Percentiles rank a stretch among this genome's conserved stretches.
Conservation (phyloP, 2,329 filamentous ascomycete species). For the Graphium sp. region DNA sequence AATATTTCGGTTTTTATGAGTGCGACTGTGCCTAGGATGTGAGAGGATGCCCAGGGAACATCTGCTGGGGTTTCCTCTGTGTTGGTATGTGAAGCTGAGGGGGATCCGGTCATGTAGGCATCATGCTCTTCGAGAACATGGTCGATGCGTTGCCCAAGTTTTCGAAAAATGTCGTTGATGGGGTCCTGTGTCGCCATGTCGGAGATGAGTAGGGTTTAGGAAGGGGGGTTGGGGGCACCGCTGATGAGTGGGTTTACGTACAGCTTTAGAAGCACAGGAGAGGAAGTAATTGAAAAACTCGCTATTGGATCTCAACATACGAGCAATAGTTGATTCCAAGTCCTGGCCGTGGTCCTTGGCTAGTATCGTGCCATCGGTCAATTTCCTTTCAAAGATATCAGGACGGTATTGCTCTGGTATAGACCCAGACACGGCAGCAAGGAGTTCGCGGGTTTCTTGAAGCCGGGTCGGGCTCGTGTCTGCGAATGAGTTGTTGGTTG, state of each 20-base stretch:
- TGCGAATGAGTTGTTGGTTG: slow-evolving; percentile 14
- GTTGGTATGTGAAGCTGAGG: slow-evolving; percentile 1
- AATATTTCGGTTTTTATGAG: slow-evolving; percentile 25
- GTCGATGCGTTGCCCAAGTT: slow-evolving; percentile 27
- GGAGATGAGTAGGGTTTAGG: too few species aligned
- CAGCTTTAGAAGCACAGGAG: too few species aligned
- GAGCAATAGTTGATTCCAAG: slow-evolving; percentile 31
- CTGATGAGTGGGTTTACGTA: too few species aligned
- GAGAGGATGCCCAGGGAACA: slow-evolving; percentile 30
- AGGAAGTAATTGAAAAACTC: slow-evolving; percentile 37
- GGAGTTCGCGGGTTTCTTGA: slow-evolving; percentile 31
- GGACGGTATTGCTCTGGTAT: slow-evolving; percentile 24
- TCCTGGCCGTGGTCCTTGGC: too few species aligned
- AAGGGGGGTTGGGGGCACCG: too few species aligned
- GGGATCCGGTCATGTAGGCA: slow-evolving; percentile 12
- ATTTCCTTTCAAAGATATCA: slow-evolving; percentile 25
- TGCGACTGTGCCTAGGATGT: slow-evolving; percentile 22
- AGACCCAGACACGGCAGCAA: slow-evolving; percentile 24
- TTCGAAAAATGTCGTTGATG: slow-evolving; percentile 27
- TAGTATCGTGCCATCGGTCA: slow-evolving; percentile 21
- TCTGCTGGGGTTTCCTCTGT: slow-evolving; percentile 15
- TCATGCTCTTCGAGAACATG: slow-evolving; percentile 27
- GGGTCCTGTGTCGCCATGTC: slow-evolving; percentile 25
- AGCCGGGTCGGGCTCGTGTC: slow-evolving; percentile 17
- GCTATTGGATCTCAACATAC: slow-evolving; percentile 35